These are phyloP conservation scores for Leishmania arabica DNA, from an alignment of 208 protist species.

Conservation along the genomic window DNA sequence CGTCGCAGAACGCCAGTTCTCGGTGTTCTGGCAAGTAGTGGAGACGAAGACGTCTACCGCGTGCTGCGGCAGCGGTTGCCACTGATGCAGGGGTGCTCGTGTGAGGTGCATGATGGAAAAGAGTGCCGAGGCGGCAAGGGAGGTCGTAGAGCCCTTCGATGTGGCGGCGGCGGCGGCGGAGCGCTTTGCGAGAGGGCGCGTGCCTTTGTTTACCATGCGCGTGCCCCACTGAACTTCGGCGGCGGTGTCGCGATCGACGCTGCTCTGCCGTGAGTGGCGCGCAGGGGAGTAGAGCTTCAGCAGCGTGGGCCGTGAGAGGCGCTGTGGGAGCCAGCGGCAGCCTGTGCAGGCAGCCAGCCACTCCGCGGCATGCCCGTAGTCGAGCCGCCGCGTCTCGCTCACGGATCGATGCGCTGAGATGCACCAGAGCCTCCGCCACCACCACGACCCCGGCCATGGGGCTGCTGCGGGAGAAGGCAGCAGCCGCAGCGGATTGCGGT, in stretches of 20 bases:
- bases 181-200: not conserved
- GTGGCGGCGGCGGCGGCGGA: not conserved
- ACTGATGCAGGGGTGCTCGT: slow-evolving; percentile 1
- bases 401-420: not conserved
- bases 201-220: not conserved
- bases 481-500: slow-evolving; percentile 33
- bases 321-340: slow-evolving; percentile 4
- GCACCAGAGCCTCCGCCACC: not conserved
- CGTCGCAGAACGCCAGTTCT: not conserved
- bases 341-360: slow-evolving; percentile 22
- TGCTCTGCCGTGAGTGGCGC: no score
- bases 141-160: not conserved
- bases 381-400: not conserved
- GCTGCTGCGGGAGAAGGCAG: slow-evolving; percentile 22
- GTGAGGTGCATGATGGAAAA: not conserved
- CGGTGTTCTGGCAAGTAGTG: not conserved
- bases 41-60: slow-evolving; percentile 17
- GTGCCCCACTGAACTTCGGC: slow-evolving; percentile 17
- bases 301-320: slow-evolving; percentile 15
- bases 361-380: not conserved
- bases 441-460: not conserved
- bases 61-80: slow-evolving; percentile 8
- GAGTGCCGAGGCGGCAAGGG: not conserved
- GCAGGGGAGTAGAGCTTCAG: slow-evolving; percentile 7
- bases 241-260: not conserved